Evolutionary conservation across 106 monocot genomes (phyloP), one percentile per base, ranked within the genome.

Genomic region (Allium cepa): DNA sequence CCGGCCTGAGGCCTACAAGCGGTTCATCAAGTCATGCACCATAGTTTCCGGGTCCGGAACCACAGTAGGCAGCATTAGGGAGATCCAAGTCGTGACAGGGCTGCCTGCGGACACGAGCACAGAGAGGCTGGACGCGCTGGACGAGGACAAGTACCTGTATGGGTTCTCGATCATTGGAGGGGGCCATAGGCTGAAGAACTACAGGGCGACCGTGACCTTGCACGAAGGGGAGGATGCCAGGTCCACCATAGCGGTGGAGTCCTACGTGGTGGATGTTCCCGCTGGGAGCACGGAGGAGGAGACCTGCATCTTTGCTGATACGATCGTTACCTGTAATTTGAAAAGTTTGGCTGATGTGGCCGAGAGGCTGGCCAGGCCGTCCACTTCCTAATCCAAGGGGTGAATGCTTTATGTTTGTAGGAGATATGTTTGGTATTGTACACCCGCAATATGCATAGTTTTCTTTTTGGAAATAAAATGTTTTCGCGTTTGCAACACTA

Each of bases 261-360:
- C 81, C 10, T 85, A 81, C 69, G 81, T 76, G 46, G 85, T 85
- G 17, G 85, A 85, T 56, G 81, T 81, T 27, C 85, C 85, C 55
- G 49, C 62, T 3, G 85, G 85, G 15, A 85, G 78, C 69, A 85
- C 85, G 10, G 53, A 16, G 50, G 81, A 81, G 71, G 85, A 85
- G 59, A 85, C 85, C 6, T 46, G 71, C 17, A 50, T 75, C 45
- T 85, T 85, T 49, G 78, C 75, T 26, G 85, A 85, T 56, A 85
- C 81, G 53, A 81, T 85, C 55, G 72, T 85, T 7, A 73, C 49
- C 50, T 85, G 81, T 47, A 85, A 85, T 26, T 75, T 85, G 9
- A 75, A 74, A 63, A 78, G 75, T 1, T 69, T 85, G 55, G 81
- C 81, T 9, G 60, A 50, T 8, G 71, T 71, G 11, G 75, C 81